Evolutionary conservation across 1,284 basidiomycete species (phyloP).

Genomic region (Amylostereum areolatum): DNA sequence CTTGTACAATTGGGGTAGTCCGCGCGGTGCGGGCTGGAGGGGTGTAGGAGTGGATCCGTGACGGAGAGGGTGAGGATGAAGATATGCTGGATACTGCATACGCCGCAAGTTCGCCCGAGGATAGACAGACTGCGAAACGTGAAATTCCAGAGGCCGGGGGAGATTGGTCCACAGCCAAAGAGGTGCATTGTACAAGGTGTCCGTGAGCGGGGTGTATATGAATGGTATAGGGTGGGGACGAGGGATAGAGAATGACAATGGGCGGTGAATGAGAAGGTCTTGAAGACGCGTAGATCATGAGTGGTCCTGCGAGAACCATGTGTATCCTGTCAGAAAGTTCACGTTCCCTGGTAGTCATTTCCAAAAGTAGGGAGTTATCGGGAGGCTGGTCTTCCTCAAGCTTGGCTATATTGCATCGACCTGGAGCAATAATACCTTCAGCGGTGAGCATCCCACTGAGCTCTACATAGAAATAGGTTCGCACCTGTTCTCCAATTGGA

Average conservation of each 20-base stretch:
- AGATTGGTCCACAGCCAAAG: constrained; percentile 66
- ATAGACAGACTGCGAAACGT: constrained; percentile 52
- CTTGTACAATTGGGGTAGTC: constrained; percentile 47
- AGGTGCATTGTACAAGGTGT: constrained; percentile 38
- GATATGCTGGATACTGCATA: constrained; percentile 17
- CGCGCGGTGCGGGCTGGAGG: constrained; percentile 35
- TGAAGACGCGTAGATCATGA: constrained; percentile 33
- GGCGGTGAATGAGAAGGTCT: constrained; percentile 18
- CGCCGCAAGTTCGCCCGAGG: constrained; percentile 59
- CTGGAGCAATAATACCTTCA: constrained; percentile 25
- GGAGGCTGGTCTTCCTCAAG: constrained; percentile 2
- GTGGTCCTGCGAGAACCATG: constrained; percentile 34
- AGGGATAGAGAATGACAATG: constrained; percentile 21
- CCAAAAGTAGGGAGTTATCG: not conserved
- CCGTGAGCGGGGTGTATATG: constrained; percentile 19
- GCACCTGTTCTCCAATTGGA: constrained; percentile 73
- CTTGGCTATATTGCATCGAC: constrained; percentile 38
- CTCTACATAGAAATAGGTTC: constrained; percentile 7
- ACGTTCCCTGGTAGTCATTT: constrained; percentile 22
- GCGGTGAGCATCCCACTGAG: not conserved
- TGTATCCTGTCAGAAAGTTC: constrained; percentile 20
- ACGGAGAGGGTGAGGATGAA: constrained; percentile 21
- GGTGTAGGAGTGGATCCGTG: constrained; percentile 40
- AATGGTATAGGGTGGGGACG: constrained; percentile 21
- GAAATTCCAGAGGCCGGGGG: constrained; percentile 33